phyloP scores from a whole-genome alignment of 768 basidiomycete species.

The Leccinum rimulosum region DNA sequence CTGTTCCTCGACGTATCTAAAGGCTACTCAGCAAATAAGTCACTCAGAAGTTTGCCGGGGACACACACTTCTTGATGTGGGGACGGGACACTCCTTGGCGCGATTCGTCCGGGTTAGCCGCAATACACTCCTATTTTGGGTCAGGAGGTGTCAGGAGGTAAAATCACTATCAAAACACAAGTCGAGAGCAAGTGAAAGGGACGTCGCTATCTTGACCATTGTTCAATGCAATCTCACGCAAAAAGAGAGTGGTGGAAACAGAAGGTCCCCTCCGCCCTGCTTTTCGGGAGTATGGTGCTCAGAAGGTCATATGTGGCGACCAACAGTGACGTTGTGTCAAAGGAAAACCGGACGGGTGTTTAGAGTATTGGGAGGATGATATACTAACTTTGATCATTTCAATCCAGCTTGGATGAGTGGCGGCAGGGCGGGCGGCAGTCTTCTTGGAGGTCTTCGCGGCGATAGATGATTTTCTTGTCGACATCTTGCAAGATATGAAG shows the following conservation, averaged over 20 bases:
- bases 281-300: constrained; percentile 27
- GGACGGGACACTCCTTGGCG: constrained; percentile 85
- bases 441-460: constrained; percentile 43
- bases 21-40: constrained; percentile 18
- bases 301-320: constrained; percentile 8
- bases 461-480: constrained; percentile 44
- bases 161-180: constrained; percentile 9
- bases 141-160: constrained; percentile 19
- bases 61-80: constrained; percentile 85
- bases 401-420: constrained; percentile 53
- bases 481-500: constrained; percentile 27
- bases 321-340: constrained; percentile 3
- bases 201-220: constrained; percentile 3
- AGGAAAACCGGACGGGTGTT: constrained; percentile 13
- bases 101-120: constrained; percentile 67
- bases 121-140: constrained; percentile 74
- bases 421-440: constrained; percentile 30
- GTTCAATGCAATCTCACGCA: constrained; percentile 13
- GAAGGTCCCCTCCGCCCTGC: constrained; percentile 40
- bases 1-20: constrained; percentile 77
- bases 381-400: constrained; percentile 78
- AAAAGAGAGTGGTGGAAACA: constrained; percentile 7
- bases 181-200: constrained; percentile 5
- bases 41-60: constrained; percentile 6
- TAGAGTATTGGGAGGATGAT: constrained; percentile 10